These are phyloP conservation scores for Penicilliopsis zonata DNA, from an alignment of 495 filamentous ascomycete genomes.

Conservation along the genomic window DNA sequence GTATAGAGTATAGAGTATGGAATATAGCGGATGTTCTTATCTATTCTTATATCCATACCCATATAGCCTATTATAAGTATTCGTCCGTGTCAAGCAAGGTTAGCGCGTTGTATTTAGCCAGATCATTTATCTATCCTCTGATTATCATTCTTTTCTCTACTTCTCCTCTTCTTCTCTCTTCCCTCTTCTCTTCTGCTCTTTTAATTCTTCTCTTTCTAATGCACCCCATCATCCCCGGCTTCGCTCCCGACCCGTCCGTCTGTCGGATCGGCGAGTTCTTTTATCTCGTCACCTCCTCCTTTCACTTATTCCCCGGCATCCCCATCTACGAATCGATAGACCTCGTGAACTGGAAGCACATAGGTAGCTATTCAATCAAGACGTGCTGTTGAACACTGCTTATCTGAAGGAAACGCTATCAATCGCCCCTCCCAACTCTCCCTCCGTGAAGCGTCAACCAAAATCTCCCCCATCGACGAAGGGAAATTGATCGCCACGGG, in stretches of 20 bases:
- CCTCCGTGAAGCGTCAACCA: not conserved
- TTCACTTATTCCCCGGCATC: conserved; percentile 24
- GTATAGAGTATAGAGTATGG: too few species aligned
- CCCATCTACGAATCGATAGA: conserved; percentile 26
- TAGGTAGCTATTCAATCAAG: conserved; percentile 9
- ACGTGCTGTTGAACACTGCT: too few species aligned
- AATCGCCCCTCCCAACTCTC: conserved; percentile 1
- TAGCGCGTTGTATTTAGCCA: too few species aligned
- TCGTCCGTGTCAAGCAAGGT: too few species aligned
- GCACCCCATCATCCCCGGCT: conserved; percentile 9
- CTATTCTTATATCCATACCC: too few species aligned
- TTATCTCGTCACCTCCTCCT: conserved; percentile 23
- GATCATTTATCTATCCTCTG: too few species aligned
- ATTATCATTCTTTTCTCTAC: too few species aligned
- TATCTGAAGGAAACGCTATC: conserved; percentile 1
- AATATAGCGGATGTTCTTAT: too few species aligned
- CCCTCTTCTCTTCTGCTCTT: too few species aligned
- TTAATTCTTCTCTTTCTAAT: not conserved
- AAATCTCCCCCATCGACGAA: conserved; percentile 2
- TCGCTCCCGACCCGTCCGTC: conserved; percentile 19
- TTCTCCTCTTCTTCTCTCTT: not conserved
- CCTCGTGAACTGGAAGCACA: conserved; percentile 17
- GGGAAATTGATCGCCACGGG: conserved; percentile 3
- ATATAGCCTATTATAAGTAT: too few species aligned
- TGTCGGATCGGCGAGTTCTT: conserved; percentile 11